Conservation (phyloP, 768 basidiomycete genomes). For the Lentinula aciculospora region DNA sequence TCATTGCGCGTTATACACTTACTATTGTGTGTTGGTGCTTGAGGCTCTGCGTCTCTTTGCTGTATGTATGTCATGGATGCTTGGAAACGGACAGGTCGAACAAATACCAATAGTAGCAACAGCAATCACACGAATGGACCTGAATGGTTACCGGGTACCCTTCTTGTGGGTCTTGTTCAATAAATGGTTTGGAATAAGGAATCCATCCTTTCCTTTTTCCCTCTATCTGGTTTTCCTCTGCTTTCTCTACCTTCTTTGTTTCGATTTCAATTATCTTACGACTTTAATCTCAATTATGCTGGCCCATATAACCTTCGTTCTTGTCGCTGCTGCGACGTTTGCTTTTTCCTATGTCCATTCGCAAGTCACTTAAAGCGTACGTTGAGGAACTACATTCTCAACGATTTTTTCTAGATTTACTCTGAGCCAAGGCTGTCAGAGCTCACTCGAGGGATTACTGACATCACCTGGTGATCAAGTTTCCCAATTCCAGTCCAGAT, state of each 20-base stretch:
- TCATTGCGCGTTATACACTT: too few species aligned
- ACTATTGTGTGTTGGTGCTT: too few species aligned
- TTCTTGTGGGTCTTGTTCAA: not conserved
- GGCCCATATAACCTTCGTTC: conserved; percentile 12
- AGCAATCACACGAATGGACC: too few species aligned
- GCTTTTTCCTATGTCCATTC: conserved; percentile 8
- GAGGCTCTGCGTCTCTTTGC: not conserved
- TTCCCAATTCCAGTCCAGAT: too few species aligned
- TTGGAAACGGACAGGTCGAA: too few species aligned
- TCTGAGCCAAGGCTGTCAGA: conserved; percentile 11
- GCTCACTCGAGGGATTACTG: conserved; percentile 12
- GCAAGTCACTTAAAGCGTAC: conserved; percentile 4
- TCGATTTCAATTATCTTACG: conserved; percentile 6
- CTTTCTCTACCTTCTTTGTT: conserved; percentile 1
- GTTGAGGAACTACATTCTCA: too few species aligned
- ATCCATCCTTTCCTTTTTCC: not conserved
- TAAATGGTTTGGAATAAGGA: not conserved
- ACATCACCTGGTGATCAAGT: conserved; percentile 11
- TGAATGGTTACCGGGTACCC: too few species aligned
- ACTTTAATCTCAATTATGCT: conserved; percentile 9
- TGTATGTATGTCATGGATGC: not conserved
- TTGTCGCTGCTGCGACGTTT: conserved; percentile 8
- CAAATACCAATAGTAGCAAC: too few species aligned
- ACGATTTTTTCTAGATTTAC: conserved; percentile 4
- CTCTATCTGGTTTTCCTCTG: not conserved